A percentile compares a stretch with the other conserved stretches of the same genome.
Conservation (phyloP, 1,284 basidiomycete species). For the Moesziomyces globuligerus region DNA sequence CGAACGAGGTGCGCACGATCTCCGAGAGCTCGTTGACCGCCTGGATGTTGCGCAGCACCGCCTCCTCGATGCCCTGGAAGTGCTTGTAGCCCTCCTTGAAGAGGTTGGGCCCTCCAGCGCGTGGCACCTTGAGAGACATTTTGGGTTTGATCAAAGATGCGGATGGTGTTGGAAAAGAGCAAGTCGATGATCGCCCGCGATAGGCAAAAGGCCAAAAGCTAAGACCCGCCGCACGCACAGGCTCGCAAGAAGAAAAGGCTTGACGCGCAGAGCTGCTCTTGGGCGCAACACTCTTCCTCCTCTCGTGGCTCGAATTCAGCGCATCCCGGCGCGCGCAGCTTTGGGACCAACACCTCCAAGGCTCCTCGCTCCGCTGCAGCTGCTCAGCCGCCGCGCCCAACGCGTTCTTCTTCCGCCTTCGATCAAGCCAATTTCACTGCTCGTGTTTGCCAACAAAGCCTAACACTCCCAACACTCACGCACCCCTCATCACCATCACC, state of each 20-base stretch:
- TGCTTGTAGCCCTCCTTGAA: slow-evolving; percentile 81
- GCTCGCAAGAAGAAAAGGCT: no score
- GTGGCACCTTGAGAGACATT: slow-evolving; percentile 95
- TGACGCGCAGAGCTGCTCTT: no score
- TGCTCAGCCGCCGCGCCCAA: slow-evolving; percentile 1
- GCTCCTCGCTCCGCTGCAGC: not conserved
- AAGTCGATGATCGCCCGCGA: not conserved
- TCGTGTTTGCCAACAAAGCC: not conserved
- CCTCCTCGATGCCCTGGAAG: slow-evolving; percentile 89
- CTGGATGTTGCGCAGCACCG: slow-evolving; percentile 86
- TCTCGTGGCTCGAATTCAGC: no score
- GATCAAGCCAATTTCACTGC: slow-evolving; percentile 11
- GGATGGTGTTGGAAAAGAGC: slow-evolving; percentile 4
- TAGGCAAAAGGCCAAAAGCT: slow-evolving; percentile 4
- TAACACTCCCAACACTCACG: not conserved
- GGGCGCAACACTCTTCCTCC: no score
- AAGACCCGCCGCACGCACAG: not conserved
- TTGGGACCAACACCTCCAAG: not conserved
- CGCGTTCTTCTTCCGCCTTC: slow-evolving; percentile 47
- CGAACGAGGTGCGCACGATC: slow-evolving; percentile 94
- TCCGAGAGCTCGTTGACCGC: slow-evolving; percentile 93
- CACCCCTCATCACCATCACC: not conserved
- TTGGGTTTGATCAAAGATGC: slow-evolving; percentile 14
- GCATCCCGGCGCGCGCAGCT: not conserved
- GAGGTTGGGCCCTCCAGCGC: slow-evolving; percentile 85